Base-by-base conservation (phyloP, 2,329 filamentous ascomycete species). In the Pseudogymnoascus sp. region DNA sequence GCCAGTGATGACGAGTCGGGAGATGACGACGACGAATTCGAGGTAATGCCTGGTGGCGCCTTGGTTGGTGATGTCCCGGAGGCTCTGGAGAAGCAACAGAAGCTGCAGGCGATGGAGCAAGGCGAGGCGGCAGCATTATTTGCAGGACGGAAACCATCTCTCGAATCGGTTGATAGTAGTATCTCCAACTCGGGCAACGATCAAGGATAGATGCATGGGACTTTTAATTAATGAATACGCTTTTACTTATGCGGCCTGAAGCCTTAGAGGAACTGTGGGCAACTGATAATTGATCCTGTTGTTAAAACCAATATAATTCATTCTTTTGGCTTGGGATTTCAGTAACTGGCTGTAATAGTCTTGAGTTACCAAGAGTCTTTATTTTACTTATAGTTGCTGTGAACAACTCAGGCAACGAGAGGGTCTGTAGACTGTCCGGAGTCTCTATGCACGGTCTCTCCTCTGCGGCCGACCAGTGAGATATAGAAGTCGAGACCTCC, bases 21-120 rank as follows among this genome's bases (percentile, higher is more conserved):
- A 43, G 63, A 65, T 6, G 59, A 61, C 6, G 72, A 73, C 7
- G 72, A 70, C 24, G 72, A 74, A 53, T 74, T 74, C 35, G 73
- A 74, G 59, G 68, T 65, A 8, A 64, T 70, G 8, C 50, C 69
- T n/a, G 73, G 71, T 1, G 66, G 69, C 19, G 59, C 64, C 16
- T 62, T 73, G n/a, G 69, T 28, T 61, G 64, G 37, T 38, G 46
- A 64, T n/a, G 66, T 66, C 4, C 65, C 59, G 24, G 64, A 68
- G n/a, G 67, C 70, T 24, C 62, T 67, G 60, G 66, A 70, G 61
- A 70, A 79, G 67, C 82, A 84, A 72, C 78, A 83, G 63, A 81
- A 79, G 61, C 75, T 86, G 14, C 83, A 85, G 69, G 77, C 80
- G 68, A 86, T 86, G 83, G 83, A 86, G 67, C 79, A 83, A 2